A percentile compares a stretch with the other conserved stretches of the same genome.
phyloP scores from a whole-genome alignment of 768 basidiomycete genomes.

The Thelephora aurantiotincta region DNA sequence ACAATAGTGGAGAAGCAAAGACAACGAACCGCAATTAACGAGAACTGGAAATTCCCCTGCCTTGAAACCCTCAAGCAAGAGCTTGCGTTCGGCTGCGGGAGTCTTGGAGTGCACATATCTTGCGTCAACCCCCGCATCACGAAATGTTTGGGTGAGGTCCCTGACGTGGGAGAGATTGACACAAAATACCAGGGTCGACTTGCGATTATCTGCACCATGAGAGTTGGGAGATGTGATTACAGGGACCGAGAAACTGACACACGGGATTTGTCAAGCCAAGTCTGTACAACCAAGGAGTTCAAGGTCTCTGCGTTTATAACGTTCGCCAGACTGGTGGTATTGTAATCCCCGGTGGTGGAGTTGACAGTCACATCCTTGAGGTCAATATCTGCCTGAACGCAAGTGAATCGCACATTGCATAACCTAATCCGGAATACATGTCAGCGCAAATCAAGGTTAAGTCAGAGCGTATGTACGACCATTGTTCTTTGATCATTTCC shows the following conservation, averaged over 20 bases:
- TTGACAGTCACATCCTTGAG: slow-evolving; percentile 55
- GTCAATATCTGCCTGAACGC: slow-evolving; percentile 63
- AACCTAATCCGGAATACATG: slow-evolving; percentile 35
- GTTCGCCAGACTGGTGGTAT: slow-evolving; percentile 58
- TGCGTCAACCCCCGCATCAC: slow-evolving; percentile 69
- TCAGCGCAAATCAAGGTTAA: not conserved
- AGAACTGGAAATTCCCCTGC: slow-evolving; percentile 70
- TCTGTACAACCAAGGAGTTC: slow-evolving; percentile 64
- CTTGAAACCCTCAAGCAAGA: slow-evolving; percentile 53
- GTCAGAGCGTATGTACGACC: slow-evolving; percentile 23
- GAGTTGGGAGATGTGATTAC: slow-evolving; percentile 2
- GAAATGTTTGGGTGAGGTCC: slow-evolving; percentile 59
- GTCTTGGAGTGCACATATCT: slow-evolving; percentile 66
- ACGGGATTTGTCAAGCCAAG: slow-evolving; percentile 84
- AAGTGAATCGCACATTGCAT: slow-evolving; percentile 75
- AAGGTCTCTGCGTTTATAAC: slow-evolving; percentile 71
- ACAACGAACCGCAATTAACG: slow-evolving; percentile 65
- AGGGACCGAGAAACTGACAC: slow-evolving; percentile 9
- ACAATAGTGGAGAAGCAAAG: not conserved
- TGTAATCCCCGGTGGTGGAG: slow-evolving; percentile 67
- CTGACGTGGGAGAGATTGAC: slow-evolving; percentile 73
- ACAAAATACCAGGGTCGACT: slow-evolving; percentile 88
- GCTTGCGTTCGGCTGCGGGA: slow-evolving; percentile 43
- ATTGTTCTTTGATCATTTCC: slow-evolving; percentile 87
- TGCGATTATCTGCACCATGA: slow-evolving; percentile 34